phyloP scores from a whole-genome alignment of 352 stramenopile species.

The Phytophthora boehmeriae region DNA sequence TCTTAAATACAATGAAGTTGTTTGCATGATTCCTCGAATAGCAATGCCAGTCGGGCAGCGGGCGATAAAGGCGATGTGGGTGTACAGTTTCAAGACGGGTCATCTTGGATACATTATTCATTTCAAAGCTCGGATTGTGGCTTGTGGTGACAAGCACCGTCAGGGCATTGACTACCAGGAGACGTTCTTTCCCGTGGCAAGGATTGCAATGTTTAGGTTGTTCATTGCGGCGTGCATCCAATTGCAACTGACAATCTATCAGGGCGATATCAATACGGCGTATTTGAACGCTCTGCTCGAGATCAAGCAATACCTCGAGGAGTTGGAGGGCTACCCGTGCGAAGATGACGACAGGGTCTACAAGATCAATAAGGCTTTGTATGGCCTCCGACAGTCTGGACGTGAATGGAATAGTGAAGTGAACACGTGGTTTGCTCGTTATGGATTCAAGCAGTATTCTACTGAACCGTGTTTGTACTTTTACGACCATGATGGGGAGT shows the following conservation, averaged over 20 bases:
- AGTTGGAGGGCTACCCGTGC: constrained; percentile 18
- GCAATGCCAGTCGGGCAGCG: background rate
- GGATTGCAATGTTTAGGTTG: constrained; percentile 15
- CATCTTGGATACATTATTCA: background rate
- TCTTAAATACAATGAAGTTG: background rate
- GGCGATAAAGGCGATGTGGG: constrained; percentile 6
- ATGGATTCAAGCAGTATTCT: constrained; percentile 7
- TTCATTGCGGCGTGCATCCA: constrained; percentile 6
- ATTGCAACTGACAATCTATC: constrained; percentile 11
- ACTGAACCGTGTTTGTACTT: constrained; percentile 31
- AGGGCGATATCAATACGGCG: constrained; percentile 16
- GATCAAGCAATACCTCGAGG: constrained; percentile 20
- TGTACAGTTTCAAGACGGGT: constrained; percentile 4
- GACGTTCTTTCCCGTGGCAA: constrained; percentile 10
- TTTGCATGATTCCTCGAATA: background rate
- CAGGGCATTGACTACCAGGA: constrained; percentile 19
- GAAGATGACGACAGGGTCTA: constrained; percentile 11
- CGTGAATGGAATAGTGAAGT: constrained; percentile 29
- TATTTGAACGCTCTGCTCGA: constrained; percentile 15
- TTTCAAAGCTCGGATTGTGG: constrained; percentile 3
- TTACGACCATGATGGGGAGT: constrained; percentile 4
- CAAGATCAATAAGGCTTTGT: constrained; percentile 21
- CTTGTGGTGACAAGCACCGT: constrained; percentile 5
- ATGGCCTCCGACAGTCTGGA: constrained; percentile 21
- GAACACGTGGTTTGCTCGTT: constrained; percentile 15